phyloP scores from a whole-genome alignment of 148 eudicot species.

The Camellia granthamiana region DNA sequence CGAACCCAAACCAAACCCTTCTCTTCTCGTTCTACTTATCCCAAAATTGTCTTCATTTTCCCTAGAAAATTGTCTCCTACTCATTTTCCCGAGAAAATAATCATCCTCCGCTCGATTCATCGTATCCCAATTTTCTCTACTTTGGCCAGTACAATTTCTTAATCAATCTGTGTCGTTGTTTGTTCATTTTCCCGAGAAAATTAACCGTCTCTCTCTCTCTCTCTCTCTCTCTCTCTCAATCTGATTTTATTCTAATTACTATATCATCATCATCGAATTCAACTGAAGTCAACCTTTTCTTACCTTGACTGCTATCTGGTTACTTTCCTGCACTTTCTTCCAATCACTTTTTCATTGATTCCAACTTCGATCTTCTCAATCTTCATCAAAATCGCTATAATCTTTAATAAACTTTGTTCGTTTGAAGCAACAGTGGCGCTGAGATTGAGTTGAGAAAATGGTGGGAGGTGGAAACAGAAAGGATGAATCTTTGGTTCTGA shows the following conservation, averaged over 20 bases:
- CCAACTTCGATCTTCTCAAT: neutral
- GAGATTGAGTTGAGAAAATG: constrained; percentile 26
- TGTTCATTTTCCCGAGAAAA: neutral
- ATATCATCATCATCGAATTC: neutral
- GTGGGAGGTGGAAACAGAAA: constrained; percentile 63
- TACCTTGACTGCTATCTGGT: no score
- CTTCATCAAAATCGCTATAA: neutral
- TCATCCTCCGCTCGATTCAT: no score
- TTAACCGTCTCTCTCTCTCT: neutral
- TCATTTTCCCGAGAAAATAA: constrained; percentile 11
- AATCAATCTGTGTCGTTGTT: no score
- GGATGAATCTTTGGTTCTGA: constrained; percentile 59
- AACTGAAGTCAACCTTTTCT: neutral
- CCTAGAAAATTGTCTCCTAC: neutral
- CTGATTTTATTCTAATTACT: neutral
- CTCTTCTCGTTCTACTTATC: neutral
- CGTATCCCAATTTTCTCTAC: neutral
- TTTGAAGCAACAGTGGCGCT: neutral
- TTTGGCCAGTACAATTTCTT: neutral
- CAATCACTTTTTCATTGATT: no score
- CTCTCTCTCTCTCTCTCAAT: no score
- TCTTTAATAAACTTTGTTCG: neutral
- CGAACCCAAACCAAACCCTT: neutral
- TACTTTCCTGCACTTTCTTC: no score
- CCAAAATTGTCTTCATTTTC: neutral